Conservation (phyloP, 768 basidiomycete genomes). For the Lyophyllum semitale region DNA sequence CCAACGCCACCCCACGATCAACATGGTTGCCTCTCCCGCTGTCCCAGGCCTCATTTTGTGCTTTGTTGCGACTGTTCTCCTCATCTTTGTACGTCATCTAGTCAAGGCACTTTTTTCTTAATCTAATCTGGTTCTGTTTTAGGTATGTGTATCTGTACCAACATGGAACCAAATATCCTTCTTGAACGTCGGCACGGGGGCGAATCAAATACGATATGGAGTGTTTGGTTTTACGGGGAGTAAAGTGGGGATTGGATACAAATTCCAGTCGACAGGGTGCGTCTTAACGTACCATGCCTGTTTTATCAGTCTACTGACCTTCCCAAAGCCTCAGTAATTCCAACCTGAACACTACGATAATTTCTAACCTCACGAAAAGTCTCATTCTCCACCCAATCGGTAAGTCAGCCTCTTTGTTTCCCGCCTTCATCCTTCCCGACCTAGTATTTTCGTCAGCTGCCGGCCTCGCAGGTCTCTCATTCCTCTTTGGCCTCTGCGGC, state of each 20-base stretch:
- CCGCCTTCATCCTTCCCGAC: constrained; percentile 4
- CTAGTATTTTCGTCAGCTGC: constrained; percentile 42
- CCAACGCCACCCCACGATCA: constrained; percentile 3
- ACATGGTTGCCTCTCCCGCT: constrained; percentile 60
- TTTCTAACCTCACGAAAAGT: constrained; percentile 71
- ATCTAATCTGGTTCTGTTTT: constrained; percentile 1
- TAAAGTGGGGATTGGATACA: constrained; percentile 57
- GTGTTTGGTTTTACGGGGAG: constrained; percentile 79
- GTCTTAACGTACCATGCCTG: not conserved
- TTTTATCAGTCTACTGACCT: not conserved
- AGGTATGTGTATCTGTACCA: constrained; percentile 75
- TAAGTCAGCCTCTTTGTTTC: constrained; percentile 29
- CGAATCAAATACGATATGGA: constrained; percentile 56
- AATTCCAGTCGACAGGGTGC: constrained; percentile 27
- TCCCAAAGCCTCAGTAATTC: constrained; percentile 5
- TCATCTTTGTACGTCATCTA: constrained; percentile 71
- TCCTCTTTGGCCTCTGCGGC: constrained; percentile 71
- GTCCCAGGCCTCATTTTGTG: constrained; percentile 71
- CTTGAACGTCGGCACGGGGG: constrained; percentile 51
- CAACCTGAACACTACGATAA: constrained; percentile 48
- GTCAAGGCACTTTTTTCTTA: too few relatives aligned
- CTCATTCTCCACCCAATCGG: constrained; percentile 84
- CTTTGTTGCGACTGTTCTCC: constrained; percentile 69
- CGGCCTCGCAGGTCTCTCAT: constrained; percentile 63
- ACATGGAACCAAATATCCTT: constrained; percentile 76